Base-by-base conservation (phyloP, 139 green algal species). In the Asterochloris erici region DNA sequence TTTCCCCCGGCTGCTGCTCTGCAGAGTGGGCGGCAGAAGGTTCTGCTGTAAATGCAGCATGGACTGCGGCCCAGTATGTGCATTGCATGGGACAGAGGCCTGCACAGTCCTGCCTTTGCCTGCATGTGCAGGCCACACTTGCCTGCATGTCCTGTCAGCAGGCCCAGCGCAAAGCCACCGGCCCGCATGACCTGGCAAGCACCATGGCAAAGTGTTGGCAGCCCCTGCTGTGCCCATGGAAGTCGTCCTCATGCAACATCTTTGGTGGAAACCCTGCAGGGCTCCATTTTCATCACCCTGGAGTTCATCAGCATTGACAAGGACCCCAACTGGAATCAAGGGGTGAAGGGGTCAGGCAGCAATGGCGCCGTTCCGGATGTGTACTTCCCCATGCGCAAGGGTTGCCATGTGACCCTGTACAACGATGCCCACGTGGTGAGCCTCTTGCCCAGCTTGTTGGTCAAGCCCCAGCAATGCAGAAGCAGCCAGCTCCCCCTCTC, bases 371-470 rank as follows among this genome's bases (percentile, higher is more conserved):
- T 83, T 23, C 78, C 83, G 9, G 27, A 81, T 60, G 75, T 78
- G 13, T 87, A 87, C n/a, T 83, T 87, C 78, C 83, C 79, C 24
- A 28, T 83, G 73, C 79, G 83, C 27, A 78, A 84, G 26, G 79
- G 73, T 54, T 87, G 82, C 83, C 69, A 74, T 47, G 82, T 94
- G 21, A 90, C 85, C 62, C 83, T 94, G 79, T 94, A 94, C 83
- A 91, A 93, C 29, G 87, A 93, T 66, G 85, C 88, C n/a, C 82
- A 90, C 69, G 74, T 86, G 74, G 77, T 79, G 54, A 24, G 28
- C 77, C 27, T n/a, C 16, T 38, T 26, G 14, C 47, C 17, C 66
- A 71, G 66, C 66, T 71, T 24, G 17, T 24, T 9, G 10, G 17
- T 19, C 24, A 21, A 16, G 23, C 23, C 9, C 23, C 24, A 54